Base-by-base conservation (phyloP, 1,139 yeast species). In the Trichomonascaceae sp. region DNA sequence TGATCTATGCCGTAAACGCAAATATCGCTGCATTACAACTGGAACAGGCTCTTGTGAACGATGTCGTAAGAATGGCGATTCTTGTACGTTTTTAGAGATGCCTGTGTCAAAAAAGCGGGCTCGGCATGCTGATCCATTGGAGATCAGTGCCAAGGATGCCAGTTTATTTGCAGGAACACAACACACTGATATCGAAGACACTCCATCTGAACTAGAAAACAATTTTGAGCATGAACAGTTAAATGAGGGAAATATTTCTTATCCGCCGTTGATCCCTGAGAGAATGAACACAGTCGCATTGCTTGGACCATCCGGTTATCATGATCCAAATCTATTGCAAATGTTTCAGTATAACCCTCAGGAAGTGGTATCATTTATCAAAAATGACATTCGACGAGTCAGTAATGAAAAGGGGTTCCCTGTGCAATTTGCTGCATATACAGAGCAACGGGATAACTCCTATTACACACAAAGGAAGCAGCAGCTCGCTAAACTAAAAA, bases 251-350 rank as follows among this genome's bases (percentile, higher is more conserved):
- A 22, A 57, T 55, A 50, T 32, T 27, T 9, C 45, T 12, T 60
- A 56, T 36, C 65, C 64, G 5, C 61, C 67, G 7, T 49, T 64
- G 38, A 56, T 68, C 1, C 70, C 70, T 1, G 57, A 53, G 1
- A 65, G 60, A 2, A 66, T 60, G 47, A 65, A 62, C 27, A 55
- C 63, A 1, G 67, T 64, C 0, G 62, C 64, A 10, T 54, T 66
- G 41, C 55, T 69, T 43, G 74, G 74, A 9, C 58, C 66, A 10
- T 63, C 70, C 13, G 66, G 70, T 13, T 73, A 69, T 44, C 71
- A 69, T 54, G 74, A 70, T 52, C 74, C 74, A 4, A 67, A 61
- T 50, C 54, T 70, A 50, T 57, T 66, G 48, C 65, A 61, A 47
- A 67, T 63, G 56, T 66, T 65, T 57, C 60, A 62, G 10, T 63